Base-by-base conservation (phyloP, 805 yeast species). In the Kluyveromyces wickerhamii region DNA sequence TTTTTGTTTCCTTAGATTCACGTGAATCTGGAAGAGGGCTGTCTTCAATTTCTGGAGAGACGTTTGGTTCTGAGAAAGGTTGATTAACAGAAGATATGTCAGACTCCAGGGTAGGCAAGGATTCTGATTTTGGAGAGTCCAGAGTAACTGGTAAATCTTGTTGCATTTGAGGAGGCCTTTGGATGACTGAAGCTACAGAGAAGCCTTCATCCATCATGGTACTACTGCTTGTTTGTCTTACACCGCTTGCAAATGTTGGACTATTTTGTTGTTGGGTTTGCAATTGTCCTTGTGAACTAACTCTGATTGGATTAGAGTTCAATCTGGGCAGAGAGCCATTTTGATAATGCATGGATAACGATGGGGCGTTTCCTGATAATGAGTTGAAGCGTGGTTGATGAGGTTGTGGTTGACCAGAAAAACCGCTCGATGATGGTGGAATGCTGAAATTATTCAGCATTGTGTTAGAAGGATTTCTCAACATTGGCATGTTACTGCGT, bases 401-500 rank as follows among this genome's bases (percentile, higher is more conserved):
- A 7, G 15, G 15, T 7, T 11, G 13, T 24, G 27, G 15, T 16
- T 16, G 23, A 16, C 8, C 17, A n/a, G 12, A 13, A 17, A 13
- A 24, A n/a, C 13, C 13, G 7, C 16, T 14, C 12, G 12, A 17
- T 7, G 27, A 13, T 15, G 21, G 33, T 4, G 33, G 17, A 17
- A 30, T 21, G 26, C 25, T 3, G 44, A 32, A 40, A 23, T 41
- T 42, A 28, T 36, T 37, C 36, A 43, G 32, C 12, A 40, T 47
- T 7, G 47, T 29, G 31, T 49, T 54, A 1, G 62, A 55, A 7
- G 62, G 56, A 37, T 47, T 48, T 11, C 60, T 55, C 22, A 57
- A 35, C n/a, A 40, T 41, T 12, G 56, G 52, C 55, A 59, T 50
- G 30, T 51, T 49, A 28, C 60, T 56, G 20, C 44, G 41, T 46